Evolutionary conservation across 345 rosid species (phyloP).

Genomic region (Citrus trifoliata): DNA sequence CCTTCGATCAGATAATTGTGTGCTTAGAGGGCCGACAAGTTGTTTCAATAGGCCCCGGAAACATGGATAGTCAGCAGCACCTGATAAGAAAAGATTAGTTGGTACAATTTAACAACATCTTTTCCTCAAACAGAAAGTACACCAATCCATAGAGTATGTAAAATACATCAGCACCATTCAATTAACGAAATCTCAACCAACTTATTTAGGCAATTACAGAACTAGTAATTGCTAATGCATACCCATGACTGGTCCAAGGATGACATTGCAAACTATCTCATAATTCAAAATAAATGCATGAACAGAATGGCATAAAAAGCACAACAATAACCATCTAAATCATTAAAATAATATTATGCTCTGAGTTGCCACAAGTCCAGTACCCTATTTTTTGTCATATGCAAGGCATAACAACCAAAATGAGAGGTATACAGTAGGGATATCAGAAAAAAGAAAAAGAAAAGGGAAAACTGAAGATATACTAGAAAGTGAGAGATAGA

Average conservation of each 20-base stretch:
- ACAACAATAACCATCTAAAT: not conserved
- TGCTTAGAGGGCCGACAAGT: conserved; percentile 79
- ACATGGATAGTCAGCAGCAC: conserved; percentile 82
- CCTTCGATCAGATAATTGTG: conserved; percentile 90
- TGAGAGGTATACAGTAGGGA: not conserved
- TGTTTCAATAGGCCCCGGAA: conserved; percentile 93
- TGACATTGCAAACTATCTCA: not conserved
- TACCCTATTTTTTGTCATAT: not conserved
- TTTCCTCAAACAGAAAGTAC: not conserved
- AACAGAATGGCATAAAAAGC: not conserved
- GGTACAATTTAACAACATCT: conserved; percentile 9
- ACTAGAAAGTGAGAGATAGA: not conserved
- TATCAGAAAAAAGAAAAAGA: not conserved
- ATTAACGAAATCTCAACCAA: not conserved
- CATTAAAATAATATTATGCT: not conserved
- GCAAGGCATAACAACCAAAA: not conserved
- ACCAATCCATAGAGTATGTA: not conserved
- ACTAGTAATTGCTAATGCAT: not conserved
- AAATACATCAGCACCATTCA: not conserved
- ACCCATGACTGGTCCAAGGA: not conserved
- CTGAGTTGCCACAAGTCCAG: not conserved
- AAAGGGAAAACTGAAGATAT: not conserved
- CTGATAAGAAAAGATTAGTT: conserved; percentile 33
- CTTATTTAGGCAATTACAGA: not conserved
- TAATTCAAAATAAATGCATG: not conserved